A percentile compares a stretch with the other conserved stretches of the same genome.
phyloP scores from a whole-genome alignment of 331 rosid genomes.

The Acacia concinna region DNA sequence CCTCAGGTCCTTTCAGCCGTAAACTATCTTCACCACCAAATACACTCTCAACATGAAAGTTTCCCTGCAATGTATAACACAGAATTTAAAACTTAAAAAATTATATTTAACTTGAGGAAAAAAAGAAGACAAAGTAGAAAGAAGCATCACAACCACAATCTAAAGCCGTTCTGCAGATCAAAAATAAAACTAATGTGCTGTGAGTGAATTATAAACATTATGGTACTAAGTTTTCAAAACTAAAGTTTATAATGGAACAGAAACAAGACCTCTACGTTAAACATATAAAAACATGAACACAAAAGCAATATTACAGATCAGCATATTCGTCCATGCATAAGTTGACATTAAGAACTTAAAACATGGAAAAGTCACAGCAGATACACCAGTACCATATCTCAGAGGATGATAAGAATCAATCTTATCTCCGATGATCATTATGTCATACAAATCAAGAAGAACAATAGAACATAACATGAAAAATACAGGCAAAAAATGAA shows the following conservation, averaged over 20 bases:
- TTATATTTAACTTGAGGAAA: not conserved
- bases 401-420: not conserved
- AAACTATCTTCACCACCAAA: conserved; percentile 78
- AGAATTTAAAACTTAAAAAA: conserved; percentile 11
- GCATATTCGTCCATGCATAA: not conserved
- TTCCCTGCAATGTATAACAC: conserved; percentile 60
- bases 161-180: not conserved
- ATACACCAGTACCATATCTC: not conserved
- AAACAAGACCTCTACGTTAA: not conserved
- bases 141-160: conserved; percentile 25
- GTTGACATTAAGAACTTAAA: not conserved
- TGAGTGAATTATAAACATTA: not conserved
- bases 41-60: conserved; percentile 71
- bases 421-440: not conserved
- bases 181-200: not conserved
- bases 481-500: not conserved
- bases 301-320: not conserved
- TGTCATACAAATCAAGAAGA: not conserved
- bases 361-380: not conserved
- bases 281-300: not conserved
- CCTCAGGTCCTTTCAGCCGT: conserved; percentile 72
- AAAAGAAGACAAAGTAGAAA: not conserved
- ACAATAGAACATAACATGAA: not conserved
- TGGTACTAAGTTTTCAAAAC: not conserved
- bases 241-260: not conserved